phyloP scores from a whole-genome alignment of 1,139 yeast genomes.

The Pichia sp. region DNA sequence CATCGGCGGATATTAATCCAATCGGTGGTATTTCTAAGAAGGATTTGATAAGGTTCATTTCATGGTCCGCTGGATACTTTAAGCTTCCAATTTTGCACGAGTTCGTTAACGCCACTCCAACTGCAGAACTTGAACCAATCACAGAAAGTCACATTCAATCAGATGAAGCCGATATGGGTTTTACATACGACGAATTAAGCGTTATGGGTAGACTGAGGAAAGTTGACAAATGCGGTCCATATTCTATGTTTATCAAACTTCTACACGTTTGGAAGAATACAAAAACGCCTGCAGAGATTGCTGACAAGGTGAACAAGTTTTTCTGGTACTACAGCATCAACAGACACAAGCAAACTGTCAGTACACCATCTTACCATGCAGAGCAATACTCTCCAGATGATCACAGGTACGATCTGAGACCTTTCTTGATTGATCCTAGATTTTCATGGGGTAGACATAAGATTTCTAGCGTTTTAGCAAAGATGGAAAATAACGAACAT shows the following conservation, averaged over 20 bases:
- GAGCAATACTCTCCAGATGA: conserved; percentile 98
- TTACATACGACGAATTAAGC: conserved; percentile 90
- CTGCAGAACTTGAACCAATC: conserved; percentile 96
- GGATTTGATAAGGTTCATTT: conserved; percentile 79
- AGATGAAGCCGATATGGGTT: conserved; percentile 97
- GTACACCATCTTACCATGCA: conserved; percentile 96
- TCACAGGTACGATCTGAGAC: conserved; percentile 90
- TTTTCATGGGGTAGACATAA: conserved; percentile 87
- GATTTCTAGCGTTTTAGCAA: conserved; percentile 68
- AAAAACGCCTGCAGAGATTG: conserved; percentile 74
- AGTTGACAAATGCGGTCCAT: conserved; percentile 93
- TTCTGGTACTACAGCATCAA: conserved; percentile 91
- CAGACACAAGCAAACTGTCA: conserved; percentile 93
- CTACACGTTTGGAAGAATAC: conserved; percentile 90
- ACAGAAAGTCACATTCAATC: conserved; percentile 88
- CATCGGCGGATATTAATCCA: conserved; percentile 95
- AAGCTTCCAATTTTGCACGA: conserved; percentile 69
- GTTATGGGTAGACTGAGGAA: conserved; percentile 89
- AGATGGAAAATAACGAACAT: conserved; percentile 37
- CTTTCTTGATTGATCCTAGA: conserved; percentile 85
- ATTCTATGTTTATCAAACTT: conserved; percentile 83
- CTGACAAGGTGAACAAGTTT: conserved; percentile 86
- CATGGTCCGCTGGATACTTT: conserved; percentile 64
- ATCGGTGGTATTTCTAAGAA: conserved; percentile 96
- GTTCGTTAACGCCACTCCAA: conserved; percentile 86